Percentiles rank a stretch among this genome's conserved stretches.
These are phyloP conservation scores for Gnomoniopsis sp. DNA, from an alignment of 2,329 filamentous ascomycete species.

Conservation along the genomic window DNA sequence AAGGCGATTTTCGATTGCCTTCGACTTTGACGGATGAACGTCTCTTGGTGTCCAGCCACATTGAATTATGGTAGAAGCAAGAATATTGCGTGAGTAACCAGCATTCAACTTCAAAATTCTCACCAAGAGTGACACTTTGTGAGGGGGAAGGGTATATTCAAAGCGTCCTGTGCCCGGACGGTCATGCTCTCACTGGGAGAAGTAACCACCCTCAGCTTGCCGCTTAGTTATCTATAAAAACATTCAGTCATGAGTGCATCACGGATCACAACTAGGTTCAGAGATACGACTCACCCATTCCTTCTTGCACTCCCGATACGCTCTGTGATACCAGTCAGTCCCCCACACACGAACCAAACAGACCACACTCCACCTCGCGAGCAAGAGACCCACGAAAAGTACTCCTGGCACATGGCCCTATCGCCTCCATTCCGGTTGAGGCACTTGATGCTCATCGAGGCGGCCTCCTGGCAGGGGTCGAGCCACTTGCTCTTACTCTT, in stretches of 20 bases:
- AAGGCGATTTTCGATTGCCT: too few species aligned
- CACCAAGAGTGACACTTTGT: not conserved
- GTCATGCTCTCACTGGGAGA: slow-evolving; percentile 2
- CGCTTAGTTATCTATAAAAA: slow-evolving; percentile 26
- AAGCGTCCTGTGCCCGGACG: not conserved
- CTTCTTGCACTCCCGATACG: slow-evolving; percentile 93
- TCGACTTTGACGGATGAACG: too few species aligned
- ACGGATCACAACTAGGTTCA: not conserved
- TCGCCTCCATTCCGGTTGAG: slow-evolving; percentile 86
- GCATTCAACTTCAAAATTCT: too few species aligned
- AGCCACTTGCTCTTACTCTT: slow-evolving; percentile 88
- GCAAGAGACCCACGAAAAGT: slow-evolving; percentile 73
- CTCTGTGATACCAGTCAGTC: slow-evolving; percentile 46
- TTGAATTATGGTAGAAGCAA: too few species aligned
- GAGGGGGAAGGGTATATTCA: not conserved
- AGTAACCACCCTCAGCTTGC: slow-evolving; percentile 21
- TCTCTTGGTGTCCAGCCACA: too few species aligned
- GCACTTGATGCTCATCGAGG: slow-evolving; percentile 79
- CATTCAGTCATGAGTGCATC: not conserved
- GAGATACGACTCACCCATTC: slow-evolving; percentile 66
- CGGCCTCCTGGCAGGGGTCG: slow-evolving; percentile 93
- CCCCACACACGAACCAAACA: not conserved
- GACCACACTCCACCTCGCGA: not conserved
- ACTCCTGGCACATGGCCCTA: slow-evolving; percentile 85
- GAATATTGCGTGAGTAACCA: too few species aligned